Conservation (phyloP, 2,329 filamentous ascomycete species). For the Talaromyces marneffei region DNA sequence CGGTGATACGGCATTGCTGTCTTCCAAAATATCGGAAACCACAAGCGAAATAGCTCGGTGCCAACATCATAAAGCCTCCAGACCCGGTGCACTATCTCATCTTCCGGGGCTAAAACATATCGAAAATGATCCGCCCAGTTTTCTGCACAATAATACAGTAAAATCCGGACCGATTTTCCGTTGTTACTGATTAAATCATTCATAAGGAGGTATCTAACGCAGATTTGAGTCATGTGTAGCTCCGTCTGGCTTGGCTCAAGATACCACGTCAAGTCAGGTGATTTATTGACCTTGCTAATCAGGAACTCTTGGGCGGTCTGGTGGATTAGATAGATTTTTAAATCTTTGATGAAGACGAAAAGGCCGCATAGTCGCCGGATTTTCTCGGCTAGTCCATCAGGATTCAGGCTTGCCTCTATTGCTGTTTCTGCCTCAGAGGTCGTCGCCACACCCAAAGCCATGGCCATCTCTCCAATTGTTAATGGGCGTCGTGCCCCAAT, state of each 20-base stretch:
- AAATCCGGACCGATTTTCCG: background rate
- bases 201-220: slow-evolving; percentile 1
- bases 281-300: slow-evolving; percentile 6
- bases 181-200: background rate
- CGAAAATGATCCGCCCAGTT: background rate
- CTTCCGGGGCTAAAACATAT: too few species aligned
- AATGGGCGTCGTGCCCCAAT: too few species aligned
- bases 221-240: background rate
- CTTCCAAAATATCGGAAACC: slow-evolving; percentile 1
- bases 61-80: background rate
- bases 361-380: slow-evolving; percentile 23
- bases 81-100: background rate
- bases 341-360: too few species aligned
- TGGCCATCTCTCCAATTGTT: too few species aligned
- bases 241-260: background rate
- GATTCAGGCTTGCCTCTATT: too few species aligned
- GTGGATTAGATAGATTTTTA: too few species aligned
- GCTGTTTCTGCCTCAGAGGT: too few species aligned
- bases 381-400: slow-evolving; percentile 17
- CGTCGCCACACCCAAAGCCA: too few species aligned
- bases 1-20: background rate
- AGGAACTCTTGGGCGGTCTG: too few species aligned
- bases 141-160: background rate
- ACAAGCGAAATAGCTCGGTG: background rate
- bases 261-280: background rate